Percentiles rank a stretch among this genome's conserved stretches.
phyloP scores from a whole-genome alignment of 495 filamentous ascomycete genomes.

The Stereocaulon alpinum region DNA sequence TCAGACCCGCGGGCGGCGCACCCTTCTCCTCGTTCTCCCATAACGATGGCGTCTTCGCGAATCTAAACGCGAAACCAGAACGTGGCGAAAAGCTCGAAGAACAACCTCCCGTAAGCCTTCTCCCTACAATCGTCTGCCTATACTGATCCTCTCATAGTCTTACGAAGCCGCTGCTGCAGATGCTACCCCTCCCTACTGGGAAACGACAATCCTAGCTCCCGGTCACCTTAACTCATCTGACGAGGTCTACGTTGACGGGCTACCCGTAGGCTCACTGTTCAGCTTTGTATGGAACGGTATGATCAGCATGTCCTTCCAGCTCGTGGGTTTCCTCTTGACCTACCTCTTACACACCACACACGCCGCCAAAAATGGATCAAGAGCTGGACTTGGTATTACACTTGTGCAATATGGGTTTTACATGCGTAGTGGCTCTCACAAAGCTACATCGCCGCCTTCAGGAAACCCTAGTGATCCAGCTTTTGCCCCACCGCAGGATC shows the following conservation, averaged over 20 bases:
- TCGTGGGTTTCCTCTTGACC: conserved; percentile 94
- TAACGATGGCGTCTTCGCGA: conserved; percentile 95
- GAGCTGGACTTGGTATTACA: conserved; percentile 87
- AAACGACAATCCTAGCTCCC: conserved; percentile 92
- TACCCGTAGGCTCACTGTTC: conserved; percentile 92
- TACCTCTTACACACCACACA: conserved; percentile 97
- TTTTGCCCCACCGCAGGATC: conserved; percentile 61
- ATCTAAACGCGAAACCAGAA: conserved; percentile 85
- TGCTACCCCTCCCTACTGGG: conserved; percentile 95
- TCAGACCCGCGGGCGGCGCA: conserved; percentile 4
- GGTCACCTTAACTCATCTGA: conserved; percentile 62
- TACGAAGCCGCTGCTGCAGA: conserved; percentile 98
- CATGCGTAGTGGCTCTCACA: conserved; percentile 57
- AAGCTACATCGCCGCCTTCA: conserved; percentile 38
- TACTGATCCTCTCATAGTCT: conserved; percentile 48
- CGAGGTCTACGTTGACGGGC: conserved; percentile 92
- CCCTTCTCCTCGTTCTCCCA: conserved; percentile 18
- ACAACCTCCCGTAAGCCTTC: conserved; percentile 73
- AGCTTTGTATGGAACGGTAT: conserved; percentile 97
- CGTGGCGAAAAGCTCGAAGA: conserved; percentile 70
- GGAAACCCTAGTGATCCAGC: conserved; percentile 41
- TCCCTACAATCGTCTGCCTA: not conserved
- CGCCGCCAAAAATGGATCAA: conserved; percentile 93
- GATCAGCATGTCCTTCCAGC: conserved; percentile 96
- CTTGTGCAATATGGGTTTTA: conserved; percentile 95